Evolutionary conservation across 2,329 filamentous ascomycete genomes (phyloP).

Genomic region (Pseudonectria buxi): DNA sequence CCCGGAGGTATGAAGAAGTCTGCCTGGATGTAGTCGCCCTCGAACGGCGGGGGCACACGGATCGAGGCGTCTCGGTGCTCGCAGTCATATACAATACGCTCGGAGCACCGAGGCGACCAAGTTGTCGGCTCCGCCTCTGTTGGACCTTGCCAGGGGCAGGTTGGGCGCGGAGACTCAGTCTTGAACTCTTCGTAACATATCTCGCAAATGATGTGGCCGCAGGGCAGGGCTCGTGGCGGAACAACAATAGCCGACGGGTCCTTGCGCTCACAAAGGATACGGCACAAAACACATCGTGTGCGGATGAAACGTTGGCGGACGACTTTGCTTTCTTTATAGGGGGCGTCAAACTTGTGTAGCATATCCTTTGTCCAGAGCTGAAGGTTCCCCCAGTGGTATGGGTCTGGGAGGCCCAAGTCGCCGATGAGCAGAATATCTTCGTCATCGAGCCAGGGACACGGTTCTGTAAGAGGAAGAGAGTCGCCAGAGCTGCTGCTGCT

Average conservation of each 20-base stretch:
- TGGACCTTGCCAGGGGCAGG: conserved; percentile 14
- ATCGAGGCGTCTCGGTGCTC: conserved; percentile 3
- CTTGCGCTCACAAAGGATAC: conserved; percentile 6
- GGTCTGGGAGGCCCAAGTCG: conserved; percentile 12
- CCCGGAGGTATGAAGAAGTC: conserved; percentile 1
- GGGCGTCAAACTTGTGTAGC: conserved; percentile 1
- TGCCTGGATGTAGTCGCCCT: not conserved
- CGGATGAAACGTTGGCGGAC: conserved; percentile 10
- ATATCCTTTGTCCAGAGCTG: conserved; percentile 2
- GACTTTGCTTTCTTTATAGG: not conserved
- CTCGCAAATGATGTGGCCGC: conserved; percentile 15
- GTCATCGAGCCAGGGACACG: conserved; percentile 4
- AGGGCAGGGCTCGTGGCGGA: conserved; percentile 8
- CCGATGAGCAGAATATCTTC: conserved; percentile 7
- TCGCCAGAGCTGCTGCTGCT: no score
- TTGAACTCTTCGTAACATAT: conserved; percentile 8
- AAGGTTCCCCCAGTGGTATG: conserved; percentile 5
- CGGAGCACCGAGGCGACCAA: conserved; percentile 5
- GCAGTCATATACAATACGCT: conserved; percentile 13
- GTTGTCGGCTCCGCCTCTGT: conserved; percentile 2
- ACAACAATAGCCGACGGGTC: conserved; percentile 1
- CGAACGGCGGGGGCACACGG: not conserved
- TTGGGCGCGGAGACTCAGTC: not conserved
- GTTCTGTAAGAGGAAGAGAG: no score
- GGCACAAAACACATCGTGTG: conserved; percentile 11